A percentile compares a stretch with the other conserved stretches of the same genome.
Evolutionary conservation across 2,329 filamentous ascomycete genomes (phyloP).

Genomic region (Cladosporium phlei): DNA sequence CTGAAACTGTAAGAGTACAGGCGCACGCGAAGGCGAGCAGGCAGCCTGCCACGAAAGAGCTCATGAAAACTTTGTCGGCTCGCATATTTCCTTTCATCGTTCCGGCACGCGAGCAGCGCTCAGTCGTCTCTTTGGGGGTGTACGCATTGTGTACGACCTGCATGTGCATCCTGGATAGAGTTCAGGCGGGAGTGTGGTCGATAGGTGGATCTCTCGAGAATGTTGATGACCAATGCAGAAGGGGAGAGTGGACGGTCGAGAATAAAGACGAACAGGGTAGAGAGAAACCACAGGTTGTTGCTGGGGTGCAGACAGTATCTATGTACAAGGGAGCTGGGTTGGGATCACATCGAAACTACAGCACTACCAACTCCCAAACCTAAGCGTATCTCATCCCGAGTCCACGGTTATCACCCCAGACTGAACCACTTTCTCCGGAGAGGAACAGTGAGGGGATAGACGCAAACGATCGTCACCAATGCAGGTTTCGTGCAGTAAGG

Average conservation of each 20-base stretch:
- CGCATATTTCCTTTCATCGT: slow-evolving; percentile 50
- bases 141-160: slow-evolving; percentile 13
- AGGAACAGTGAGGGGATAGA: background rate
- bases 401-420: background rate
- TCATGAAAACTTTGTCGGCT: slow-evolving; percentile 50
- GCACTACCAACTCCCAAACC: background rate
- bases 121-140: slow-evolving; percentile 38
- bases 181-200: background rate
- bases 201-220: too few species aligned
- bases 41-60: slow-evolving; percentile 48
- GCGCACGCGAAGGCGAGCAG: slow-evolving; percentile 50
- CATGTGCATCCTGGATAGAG: slow-evolving; percentile 3
- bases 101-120: slow-evolving; percentile 48
- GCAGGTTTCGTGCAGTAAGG: background rate
- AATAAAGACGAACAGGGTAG: background rate
- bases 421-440: background rate
- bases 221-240: too few species aligned
- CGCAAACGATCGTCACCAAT: background rate
- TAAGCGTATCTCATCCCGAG: slow-evolving; percentile 1
- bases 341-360: background rate
- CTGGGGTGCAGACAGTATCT: too few species aligned
- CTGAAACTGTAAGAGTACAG: slow-evolving; percentile 30
- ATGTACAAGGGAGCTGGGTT: background rate
- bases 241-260: background rate
- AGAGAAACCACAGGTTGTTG: background rate